Conservation (phyloP, 164 flowering plant genomes). For the Vitis vinifera region DNA sequence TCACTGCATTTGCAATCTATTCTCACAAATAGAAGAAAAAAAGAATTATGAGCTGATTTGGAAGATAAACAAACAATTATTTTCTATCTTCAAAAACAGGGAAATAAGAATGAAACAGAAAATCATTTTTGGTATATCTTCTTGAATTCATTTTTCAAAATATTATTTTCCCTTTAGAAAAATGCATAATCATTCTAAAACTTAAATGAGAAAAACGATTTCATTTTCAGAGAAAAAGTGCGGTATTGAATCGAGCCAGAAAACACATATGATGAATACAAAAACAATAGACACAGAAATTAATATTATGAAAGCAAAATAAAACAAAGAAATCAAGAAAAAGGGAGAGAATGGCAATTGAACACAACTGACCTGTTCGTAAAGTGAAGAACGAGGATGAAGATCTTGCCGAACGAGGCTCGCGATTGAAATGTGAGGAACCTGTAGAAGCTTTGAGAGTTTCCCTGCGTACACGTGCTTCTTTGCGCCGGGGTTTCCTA, state of each 20-base stretch:
- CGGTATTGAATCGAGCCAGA: too few species aligned
- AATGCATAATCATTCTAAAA: too few species aligned
- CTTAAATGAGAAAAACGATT: too few species aligned
- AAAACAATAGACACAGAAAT: too few species aligned
- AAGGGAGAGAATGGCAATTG: background rate
- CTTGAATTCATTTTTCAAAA: too few species aligned
- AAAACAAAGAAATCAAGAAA: background rate
- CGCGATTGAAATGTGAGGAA: constrained; percentile 92
- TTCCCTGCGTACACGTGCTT: constrained; percentile 89
- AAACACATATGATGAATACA: too few species aligned
- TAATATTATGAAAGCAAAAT: background rate
- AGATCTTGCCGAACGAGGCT: constrained; percentile 87
- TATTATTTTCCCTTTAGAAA: too few species aligned
- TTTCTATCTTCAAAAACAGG: background rate
- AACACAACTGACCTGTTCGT: constrained; percentile 23
- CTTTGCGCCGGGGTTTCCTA: constrained; percentile 89
- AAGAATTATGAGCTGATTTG: background rate
- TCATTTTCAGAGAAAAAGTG: too few species aligned
- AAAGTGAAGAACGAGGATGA: constrained; percentile 59
- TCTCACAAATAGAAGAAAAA: constrained; percentile 20
- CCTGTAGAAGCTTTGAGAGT: constrained; percentile 66
- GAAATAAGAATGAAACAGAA: too few species aligned
- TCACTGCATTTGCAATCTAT: constrained; percentile 17
- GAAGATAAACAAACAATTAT: background rate
- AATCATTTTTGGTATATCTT: too few species aligned